Percentiles rank a stretch among this genome's conserved stretches.
phyloP scores from a whole-genome alignment of 805 yeast species.

The Metschnikowia drakensbergensis region DNA sequence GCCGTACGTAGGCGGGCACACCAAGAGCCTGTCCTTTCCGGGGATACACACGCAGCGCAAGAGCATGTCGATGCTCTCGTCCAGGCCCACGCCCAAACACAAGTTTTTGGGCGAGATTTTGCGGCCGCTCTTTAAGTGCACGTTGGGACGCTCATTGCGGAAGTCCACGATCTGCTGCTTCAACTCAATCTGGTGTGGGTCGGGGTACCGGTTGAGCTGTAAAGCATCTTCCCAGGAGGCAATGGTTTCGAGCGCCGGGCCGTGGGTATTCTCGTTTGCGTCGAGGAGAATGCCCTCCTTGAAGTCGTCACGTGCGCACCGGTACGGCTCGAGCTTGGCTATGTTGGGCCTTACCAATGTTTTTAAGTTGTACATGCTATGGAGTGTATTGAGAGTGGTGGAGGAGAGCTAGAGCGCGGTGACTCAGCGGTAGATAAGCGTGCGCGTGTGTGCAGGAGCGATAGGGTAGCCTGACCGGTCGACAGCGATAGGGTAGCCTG shows the following conservation, averaged over 20 bases:
- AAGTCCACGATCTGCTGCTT: constrained; percentile 68
- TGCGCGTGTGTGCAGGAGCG: constrained; percentile 2
- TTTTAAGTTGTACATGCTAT: constrained; percentile 30
- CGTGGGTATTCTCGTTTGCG: constrained; percentile 95
- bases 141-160: constrained; percentile 54
- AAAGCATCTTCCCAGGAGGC: constrained; percentile 43
- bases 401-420: not conserved
- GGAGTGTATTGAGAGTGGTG: not conserved
- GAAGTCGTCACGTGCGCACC: constrained; percentile 96
- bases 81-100: constrained; percentile 95
- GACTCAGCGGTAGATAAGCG: constrained; percentile 5
- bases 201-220: constrained; percentile 89
- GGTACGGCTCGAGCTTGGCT: constrained; percentile 76
- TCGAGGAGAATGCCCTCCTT: constrained; percentile 83
- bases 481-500: not conserved
- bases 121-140: constrained; percentile 12
- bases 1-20: constrained; percentile 95
- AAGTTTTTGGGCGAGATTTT: constrained; percentile 59
- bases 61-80: constrained; percentile 87
- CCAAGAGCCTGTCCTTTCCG: constrained; percentile 72
- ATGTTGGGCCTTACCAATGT: constrained; percentile 83
- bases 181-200: constrained; percentile 83
- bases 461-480: not conserved
- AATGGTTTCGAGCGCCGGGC: constrained; percentile 62
- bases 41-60: constrained; percentile 84